phyloP scores from a whole-genome alignment of 1,284 basidiomycete genomes.

The Neolentinus lepideus region DNA sequence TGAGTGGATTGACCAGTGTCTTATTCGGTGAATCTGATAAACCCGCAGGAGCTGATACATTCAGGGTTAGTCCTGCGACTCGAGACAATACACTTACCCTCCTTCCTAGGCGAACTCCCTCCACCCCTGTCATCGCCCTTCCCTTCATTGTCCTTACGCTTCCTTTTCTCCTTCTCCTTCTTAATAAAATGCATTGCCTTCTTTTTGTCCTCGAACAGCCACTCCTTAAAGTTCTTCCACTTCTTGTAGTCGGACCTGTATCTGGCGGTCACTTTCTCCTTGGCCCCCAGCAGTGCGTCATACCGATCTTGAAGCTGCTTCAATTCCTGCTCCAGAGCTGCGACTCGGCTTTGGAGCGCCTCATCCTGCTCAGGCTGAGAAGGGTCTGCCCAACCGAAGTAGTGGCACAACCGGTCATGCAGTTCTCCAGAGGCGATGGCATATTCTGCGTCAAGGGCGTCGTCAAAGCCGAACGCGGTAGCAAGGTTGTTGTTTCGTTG shows the following conservation, averaged over 20 bases:
- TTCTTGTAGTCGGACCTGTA: conserved; percentile 43
- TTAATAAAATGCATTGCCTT: conserved; percentile 4
- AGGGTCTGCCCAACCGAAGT: not conserved
- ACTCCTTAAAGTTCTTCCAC: conserved; percentile 38
- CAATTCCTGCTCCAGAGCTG: not conserved
- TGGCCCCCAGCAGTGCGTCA: conserved; percentile 29
- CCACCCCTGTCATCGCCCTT: not conserved
- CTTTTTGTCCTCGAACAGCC: conserved; percentile 30
- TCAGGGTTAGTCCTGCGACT: too few species aligned
- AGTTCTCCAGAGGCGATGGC: conserved; percentile 28
- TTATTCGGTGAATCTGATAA: not conserved
- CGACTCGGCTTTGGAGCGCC: not conserved
- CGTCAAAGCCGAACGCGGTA: conserved; percentile 27
- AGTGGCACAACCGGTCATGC: not conserved
- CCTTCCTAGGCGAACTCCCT: not conserved
- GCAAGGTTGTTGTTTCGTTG: conserved; percentile 26
- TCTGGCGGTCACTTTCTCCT: conserved; percentile 31
- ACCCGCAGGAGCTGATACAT: too few species aligned
- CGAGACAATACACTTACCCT: too few species aligned
- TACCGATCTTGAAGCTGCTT: conserved; percentile 22
- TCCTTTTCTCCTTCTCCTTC: not conserved
- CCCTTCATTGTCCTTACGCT: not conserved
- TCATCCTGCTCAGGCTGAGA: not conserved
- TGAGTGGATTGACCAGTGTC: not conserved
- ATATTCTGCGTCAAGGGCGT: conserved; percentile 27